Conservation (phyloP, 768 basidiomycete species). For the Pleurotus platypus region DNA sequence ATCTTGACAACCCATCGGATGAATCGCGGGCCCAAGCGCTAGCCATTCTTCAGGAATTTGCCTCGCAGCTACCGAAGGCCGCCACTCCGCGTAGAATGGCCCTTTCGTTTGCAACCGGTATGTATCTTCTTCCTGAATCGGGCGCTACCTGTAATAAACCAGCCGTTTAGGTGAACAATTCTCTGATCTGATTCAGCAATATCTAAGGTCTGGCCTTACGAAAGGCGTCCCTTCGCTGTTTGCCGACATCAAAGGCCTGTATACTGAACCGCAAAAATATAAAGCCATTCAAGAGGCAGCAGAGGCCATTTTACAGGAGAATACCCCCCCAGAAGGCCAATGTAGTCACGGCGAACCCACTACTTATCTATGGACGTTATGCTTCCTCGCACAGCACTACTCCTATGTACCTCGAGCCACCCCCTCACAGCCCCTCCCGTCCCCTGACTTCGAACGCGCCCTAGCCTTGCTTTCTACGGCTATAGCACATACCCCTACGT, state of each 20-base stretch:
- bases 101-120: slow-evolving; percentile 56
- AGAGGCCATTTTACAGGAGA: slow-evolving; percentile 39
- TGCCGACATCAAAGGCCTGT: slow-evolving; percentile 85
- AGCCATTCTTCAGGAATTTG: slow-evolving; percentile 54
- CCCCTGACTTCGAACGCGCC: slow-evolving; percentile 31
- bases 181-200: slow-evolving; percentile 55
- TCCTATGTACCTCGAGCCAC: slow-evolving; percentile 54
- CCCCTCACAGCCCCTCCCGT: not conserved
- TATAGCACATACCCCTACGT: slow-evolving; percentile 82
- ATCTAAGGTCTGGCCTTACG: slow-evolving; percentile 65
- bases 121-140: not conserved
- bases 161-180: slow-evolving; percentile 50
- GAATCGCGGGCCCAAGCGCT: slow-evolving; percentile 52
- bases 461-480: slow-evolving; percentile 64
- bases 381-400: slow-evolving; percentile 90
- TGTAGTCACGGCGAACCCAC: slow-evolving; percentile 51
- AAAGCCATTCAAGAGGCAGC: slow-evolving; percentile 65
- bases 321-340: not conserved
- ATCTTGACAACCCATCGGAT: slow-evolving; percentile 49
- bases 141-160: not conserved
- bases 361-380: slow-evolving; percentile 90
- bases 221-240: slow-evolving; percentile 94
- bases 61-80: slow-evolving; percentile 61
- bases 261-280: slow-evolving; percentile 61
- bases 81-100: slow-evolving; percentile 71